Conservation (phyloP, 192 early-diverging fungal species). For the Linnemannia exigua region DNA sequence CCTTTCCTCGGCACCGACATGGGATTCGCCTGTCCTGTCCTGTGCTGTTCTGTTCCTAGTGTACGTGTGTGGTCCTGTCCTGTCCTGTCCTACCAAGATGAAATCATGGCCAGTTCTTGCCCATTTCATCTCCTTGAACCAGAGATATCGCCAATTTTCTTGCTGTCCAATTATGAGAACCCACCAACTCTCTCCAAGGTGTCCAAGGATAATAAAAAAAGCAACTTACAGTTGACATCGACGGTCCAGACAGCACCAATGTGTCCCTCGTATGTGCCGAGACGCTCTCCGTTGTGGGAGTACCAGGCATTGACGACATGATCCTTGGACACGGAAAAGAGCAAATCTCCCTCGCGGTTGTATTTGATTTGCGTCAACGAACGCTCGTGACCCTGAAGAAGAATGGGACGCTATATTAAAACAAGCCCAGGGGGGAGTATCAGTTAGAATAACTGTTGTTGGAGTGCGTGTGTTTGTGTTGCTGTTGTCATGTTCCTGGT, state of each 20-base stretch:
- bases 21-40: neutral
- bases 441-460: neutral
- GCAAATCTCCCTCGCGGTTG: conserved; percentile 97
- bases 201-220: neutral
- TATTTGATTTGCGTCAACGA: conserved; percentile 98
- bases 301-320: conserved; percentile 95
- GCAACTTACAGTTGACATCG: conserved; percentile 84
- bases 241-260: conserved; percentile 95
- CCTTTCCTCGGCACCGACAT: neutral
- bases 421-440: neutral
- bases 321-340: conserved; percentile 97
- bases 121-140: too few species aligned
- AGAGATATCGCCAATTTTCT: too few species aligned
- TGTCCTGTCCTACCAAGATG: neutral
- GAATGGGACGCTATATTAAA: conserved; percentile 85
- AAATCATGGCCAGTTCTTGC: too few species aligned
- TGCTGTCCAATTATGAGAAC: too few species aligned
- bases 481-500: neutral
- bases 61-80: neutral
- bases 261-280: conserved; percentile 95
- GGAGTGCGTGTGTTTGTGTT: neutral
- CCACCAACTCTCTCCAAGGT: too few species aligned
- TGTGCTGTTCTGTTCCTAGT: neutral
- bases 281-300: conserved; percentile 97
- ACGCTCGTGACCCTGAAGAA: conserved; percentile 97